Base-by-base conservation (phyloP, 768 basidiomycete species). In the Lactarius quietus region DNA sequence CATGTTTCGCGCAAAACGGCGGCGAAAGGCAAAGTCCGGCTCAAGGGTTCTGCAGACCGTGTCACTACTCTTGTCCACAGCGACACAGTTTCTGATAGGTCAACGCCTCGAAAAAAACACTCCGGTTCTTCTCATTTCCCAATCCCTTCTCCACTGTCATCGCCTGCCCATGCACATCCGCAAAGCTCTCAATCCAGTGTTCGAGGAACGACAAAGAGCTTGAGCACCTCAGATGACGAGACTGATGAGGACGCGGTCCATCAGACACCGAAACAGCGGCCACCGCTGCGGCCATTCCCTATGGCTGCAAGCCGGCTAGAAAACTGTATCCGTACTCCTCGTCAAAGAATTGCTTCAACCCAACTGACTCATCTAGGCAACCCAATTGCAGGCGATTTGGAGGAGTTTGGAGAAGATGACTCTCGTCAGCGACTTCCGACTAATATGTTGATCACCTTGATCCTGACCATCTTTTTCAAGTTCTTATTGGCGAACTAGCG, bases 401-500 rank as follows among this genome's bases (percentile, higher is more conserved):
- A 58, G 12, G 59, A 31, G n/a, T 45, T 61, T 41, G 55, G 6
- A 9, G 61, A 10, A 9, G 61, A 69, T 65, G 61, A 69, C 53
- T 69, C 69, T 56, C 53, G 69, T 69, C 53, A 69, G 69, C 56
- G 15, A 48, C 56, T 18, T 48, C 54, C 14, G 17, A 52, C 14
- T 53, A 28, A 43, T 35, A 23, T 43, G 35, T 41, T 39, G 26
- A 26, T 53, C 38, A 12, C n/a, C 18, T 26, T 23, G 14, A 41
- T 51, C n/a, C 45, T 62, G 43, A 61, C 51, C 33, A 39, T 53
- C n/a, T 29, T 59, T 29, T 15, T 65, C 48, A 51, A 89, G 86
- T 87, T 52, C 82, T 84, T 12, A 73, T 84, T 31, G 79, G 81
- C 39, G 77, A 82, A 3, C 68, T 73, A 23, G 76, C 80, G 7